Percentiles rank a stretch among this genome's conserved stretches.
phyloP scores from a whole-genome alignment of 768 basidiomycete species.

The Phylloporus rhodoxanthus region DNA sequence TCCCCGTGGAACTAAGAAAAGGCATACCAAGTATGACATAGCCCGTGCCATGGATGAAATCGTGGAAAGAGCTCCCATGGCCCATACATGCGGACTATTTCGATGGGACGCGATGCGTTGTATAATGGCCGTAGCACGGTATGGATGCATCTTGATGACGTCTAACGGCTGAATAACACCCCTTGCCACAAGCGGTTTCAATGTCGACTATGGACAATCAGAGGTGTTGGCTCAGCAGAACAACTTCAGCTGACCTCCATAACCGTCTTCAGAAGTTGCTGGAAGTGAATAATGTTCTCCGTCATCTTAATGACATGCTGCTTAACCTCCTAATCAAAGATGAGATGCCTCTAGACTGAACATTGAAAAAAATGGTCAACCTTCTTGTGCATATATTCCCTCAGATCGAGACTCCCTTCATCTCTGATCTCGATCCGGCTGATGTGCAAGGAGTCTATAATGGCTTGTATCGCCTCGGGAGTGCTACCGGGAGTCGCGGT shows the following conservation, averaged over 20 bases:
- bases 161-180: slow-evolving; percentile 49
- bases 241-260: slow-evolving; percentile 57
- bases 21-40: slow-evolving; percentile 80
- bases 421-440: slow-evolving; percentile 92
- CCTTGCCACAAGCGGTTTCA: slow-evolving; percentile 31
- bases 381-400: slow-evolving; percentile 84
- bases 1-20: not conserved
- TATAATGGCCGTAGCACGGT: slow-evolving; percentile 43
- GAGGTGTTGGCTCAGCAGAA: not conserved
- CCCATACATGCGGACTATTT: slow-evolving; percentile 38
- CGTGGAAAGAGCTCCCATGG: slow-evolving; percentile 44
- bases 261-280: slow-evolving; percentile 59
- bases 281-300: slow-evolving; percentile 57
- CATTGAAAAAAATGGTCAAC: slow-evolving; percentile 33
- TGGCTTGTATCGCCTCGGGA: slow-evolving; percentile 78
- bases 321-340: slow-evolving; percentile 51
- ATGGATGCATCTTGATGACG: slow-evolving; percentile 64
- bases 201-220: slow-evolving; percentile 24
- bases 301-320: slow-evolving; percentile 75
- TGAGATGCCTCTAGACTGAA: not conserved
- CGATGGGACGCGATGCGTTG: slow-evolving; percentile 34
- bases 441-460: slow-evolving; percentile 92
- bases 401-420: slow-evolving; percentile 83
- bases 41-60: slow-evolving; percentile 65
- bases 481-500: slow-evolving; percentile 92